Conservation (phyloP, 2,329 filamentous ascomycete genomes). For the Coniochaeta prunicola region DNA sequence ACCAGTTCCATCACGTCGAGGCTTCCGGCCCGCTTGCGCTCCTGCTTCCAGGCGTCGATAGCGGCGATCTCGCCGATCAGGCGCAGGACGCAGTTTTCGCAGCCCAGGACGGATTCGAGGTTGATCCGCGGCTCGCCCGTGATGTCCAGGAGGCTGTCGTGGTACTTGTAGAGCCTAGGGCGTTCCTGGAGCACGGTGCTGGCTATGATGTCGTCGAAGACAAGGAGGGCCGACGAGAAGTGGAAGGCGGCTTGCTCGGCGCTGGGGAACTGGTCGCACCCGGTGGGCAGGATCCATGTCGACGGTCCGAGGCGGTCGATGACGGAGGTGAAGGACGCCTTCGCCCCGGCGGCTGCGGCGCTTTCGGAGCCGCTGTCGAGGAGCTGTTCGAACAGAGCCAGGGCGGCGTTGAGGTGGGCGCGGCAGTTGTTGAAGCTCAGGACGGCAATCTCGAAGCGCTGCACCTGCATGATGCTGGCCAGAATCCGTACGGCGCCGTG, state of each 20-base stretch:
- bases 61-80: constrained; percentile 44
- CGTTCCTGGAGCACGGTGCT: constrained; percentile 22
- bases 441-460: constrained; percentile 29
- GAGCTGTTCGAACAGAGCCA: constrained; percentile 28
- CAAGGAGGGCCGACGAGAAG: constrained; percentile 24
- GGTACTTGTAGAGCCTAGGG: constrained; percentile 24
- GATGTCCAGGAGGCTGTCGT: constrained; percentile 16
- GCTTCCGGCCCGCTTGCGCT: constrained; percentile 30
- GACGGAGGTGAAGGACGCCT: constrained; percentile 13
- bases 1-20: constrained; percentile 39
- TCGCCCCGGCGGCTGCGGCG: constrained; percentile 13
- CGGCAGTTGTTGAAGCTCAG: constrained; percentile 30
- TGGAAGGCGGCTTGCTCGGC: constrained; percentile 23
- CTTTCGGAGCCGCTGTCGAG: constrained; percentile 17
- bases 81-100: constrained; percentile 49
- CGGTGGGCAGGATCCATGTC: constrained; percentile 3
- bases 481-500: constrained; percentile 23
- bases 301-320: background rate
- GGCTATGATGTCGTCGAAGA: constrained; percentile 29
- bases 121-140: constrained; percentile 23
- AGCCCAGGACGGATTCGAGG: constrained; percentile 45
- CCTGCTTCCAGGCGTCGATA: constrained; percentile 49
- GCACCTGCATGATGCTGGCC: constrained; percentile 32
- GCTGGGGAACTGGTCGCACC: constrained; percentile 16
- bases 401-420: constrained; percentile 34